Evolutionary conservation across 2,329 filamentous ascomycete genomes (phyloP), one percentile per base, ranked within the genome.

Genomic region (Hortaea werneckii): DNA sequence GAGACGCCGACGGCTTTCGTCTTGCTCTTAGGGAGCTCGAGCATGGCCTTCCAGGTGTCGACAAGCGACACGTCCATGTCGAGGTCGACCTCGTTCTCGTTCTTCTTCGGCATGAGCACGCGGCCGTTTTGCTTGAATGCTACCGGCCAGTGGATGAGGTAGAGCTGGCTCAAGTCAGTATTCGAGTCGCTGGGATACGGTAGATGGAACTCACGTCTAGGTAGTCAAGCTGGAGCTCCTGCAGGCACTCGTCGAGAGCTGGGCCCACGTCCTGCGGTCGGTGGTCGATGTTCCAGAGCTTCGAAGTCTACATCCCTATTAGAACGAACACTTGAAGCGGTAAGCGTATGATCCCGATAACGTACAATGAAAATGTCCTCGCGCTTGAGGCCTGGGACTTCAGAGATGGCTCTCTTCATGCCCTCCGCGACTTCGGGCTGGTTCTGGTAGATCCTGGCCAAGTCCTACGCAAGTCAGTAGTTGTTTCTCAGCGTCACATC

Each of bases 121-220:
- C 49, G 41, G 6, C 48, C 52, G 3, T 46, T 35, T 8, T 48
- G 48, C 28, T 55, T 52, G 38, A 48, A 48, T 6, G 51, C 51
- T 10, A 48, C 41, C 5, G 58, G 71, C 11, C 70, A 70, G 43
- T 73, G 67, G 2, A 71, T 64, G 7, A 70, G 58, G 43, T 67
- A 68, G 41, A 68, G 60, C 32, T 35, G 32, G 8, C 9, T 49
- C 54, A 59, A 46, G 58, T 60, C 10, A 64, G 53, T 41, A 72
- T 70, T 2, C 73, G 74, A 45, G 74, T 68, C 28, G 64, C 6
- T 35, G 2, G 8, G 8, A 35, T 9, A 3, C 9, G n/a, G 32
- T n/a, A 35, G 32, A n/a, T 9, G 4, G 4, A 9, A 9, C 9
- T 35, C 32, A 35, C 32, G 46, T 70, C 67, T 11, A 70, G 58